Conservation (phyloP, 352 stramenopile genomes). For the Globisporangium viniferum region DNA sequence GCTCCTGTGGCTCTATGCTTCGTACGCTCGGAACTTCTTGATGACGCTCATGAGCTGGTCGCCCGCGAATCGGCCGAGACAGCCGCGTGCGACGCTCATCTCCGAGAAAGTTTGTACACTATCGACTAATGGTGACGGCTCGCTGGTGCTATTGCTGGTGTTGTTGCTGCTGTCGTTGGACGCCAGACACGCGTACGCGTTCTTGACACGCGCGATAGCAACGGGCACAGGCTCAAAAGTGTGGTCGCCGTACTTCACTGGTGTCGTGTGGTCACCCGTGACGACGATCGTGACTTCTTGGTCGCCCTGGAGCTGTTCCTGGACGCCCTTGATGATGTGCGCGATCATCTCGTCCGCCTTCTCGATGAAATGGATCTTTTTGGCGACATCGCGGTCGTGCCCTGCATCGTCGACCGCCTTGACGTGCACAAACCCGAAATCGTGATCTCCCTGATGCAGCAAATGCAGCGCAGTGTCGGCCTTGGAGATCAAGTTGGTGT, state of each 20-base stretch:
- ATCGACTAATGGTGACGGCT: constrained; percentile 38
- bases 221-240: constrained; percentile 86
- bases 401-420: constrained; percentile 87
- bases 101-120: constrained; percentile 62
- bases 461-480: constrained; percentile 64
- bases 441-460: constrained; percentile 37
- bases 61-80: constrained; percentile 75
- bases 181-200: constrained; percentile 30
- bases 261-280: constrained; percentile 85
- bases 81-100: constrained; percentile 57
- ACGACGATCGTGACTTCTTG: constrained; percentile 79
- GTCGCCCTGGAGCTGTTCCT: constrained; percentile 30
- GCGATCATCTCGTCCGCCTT: constrained; percentile 83
- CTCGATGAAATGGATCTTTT: constrained; percentile 85
- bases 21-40: constrained; percentile 62
- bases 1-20: constrained; percentile 27
- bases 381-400: constrained; percentile 79
- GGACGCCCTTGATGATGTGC: constrained; percentile 47
- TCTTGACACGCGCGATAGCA: constrained; percentile 54
- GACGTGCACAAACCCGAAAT: constrained; percentile 85
- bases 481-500: constrained; percentile 80
- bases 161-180: neutral
- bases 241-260: constrained; percentile 84
- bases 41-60: constrained; percentile 85
- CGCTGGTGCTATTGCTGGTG: neutral